phyloP scores from a whole-genome alignment of 495 filamentous ascomycete species.

The Extremus antarcticus region DNA sequence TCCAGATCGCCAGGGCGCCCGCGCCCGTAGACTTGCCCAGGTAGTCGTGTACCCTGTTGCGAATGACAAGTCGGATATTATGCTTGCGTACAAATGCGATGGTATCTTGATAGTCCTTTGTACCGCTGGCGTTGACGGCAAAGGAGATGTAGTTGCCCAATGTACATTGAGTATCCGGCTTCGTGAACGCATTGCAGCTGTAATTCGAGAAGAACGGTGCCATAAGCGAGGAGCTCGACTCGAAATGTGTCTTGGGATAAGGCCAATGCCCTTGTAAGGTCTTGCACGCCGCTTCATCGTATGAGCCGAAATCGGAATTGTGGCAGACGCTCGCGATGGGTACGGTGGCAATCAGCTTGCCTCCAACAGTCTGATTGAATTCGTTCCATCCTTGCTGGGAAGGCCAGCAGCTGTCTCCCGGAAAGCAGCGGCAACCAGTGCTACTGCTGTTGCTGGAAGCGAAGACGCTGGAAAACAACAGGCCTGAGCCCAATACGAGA shows the following conservation, averaged over 20 bases:
- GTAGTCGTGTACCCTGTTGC: conserved; percentile 52
- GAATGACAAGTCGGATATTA: conserved; percentile 51
- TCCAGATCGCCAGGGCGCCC: conserved; percentile 42
- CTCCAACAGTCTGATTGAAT: conserved; percentile 19
- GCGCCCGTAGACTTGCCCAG: conserved; percentile 41
- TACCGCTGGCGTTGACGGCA: conserved; percentile 12
- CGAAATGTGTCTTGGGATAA: conserved; percentile 12
- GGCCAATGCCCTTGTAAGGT: conserved; percentile 13
- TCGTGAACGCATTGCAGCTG: conserved; percentile 16
- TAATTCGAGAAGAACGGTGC: conserved; percentile 22
- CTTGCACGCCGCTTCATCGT: conserved; percentile 7
- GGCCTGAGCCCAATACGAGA: background rate
- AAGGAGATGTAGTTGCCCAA: conserved; percentile 18
- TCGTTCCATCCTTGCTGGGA: conserved; percentile 4
- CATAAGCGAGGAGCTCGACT: conserved; percentile 17
- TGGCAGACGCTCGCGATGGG: conserved; percentile 19
- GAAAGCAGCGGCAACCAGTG: conserved; percentile 16
- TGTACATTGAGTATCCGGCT: conserved; percentile 5
- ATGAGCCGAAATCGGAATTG: background rate
- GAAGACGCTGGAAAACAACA: background rate
- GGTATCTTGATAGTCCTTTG: conserved; percentile 34
- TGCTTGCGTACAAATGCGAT: conserved; percentile 42
- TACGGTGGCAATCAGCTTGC: conserved; percentile 19
- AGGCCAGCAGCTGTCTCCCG: conserved; percentile 19
- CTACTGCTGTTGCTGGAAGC: background rate